Evolutionary conservation across 1,284 basidiomycete genomes (phyloP).

Genomic region (Sanguinoderma infundibulare): DNA sequence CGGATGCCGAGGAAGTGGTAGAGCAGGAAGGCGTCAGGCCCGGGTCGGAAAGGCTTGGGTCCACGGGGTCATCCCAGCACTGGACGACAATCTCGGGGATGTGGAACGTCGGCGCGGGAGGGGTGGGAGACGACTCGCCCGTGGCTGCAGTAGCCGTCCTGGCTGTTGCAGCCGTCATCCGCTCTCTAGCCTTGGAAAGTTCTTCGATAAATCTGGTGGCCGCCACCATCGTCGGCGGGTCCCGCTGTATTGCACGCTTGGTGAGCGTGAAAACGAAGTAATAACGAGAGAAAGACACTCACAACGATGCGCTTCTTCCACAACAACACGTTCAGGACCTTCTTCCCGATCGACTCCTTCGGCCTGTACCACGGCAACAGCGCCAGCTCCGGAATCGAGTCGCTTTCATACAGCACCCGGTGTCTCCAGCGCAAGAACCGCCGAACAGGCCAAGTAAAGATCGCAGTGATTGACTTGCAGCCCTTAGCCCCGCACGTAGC

Average conservation of each 20-base stretch:
- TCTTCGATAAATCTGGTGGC: not conserved
- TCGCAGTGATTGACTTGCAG: too few relatives aligned
- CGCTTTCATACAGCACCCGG: too few relatives aligned
- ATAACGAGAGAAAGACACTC: not conserved
- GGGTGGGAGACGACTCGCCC: too few relatives aligned
- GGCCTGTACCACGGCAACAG: too few relatives aligned
- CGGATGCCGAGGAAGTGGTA: not conserved
- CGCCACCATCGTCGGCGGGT: conserved; percentile 1
- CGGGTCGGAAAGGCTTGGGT: not conserved
- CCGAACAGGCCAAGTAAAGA: too few relatives aligned
- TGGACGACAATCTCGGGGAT: conserved; percentile 1
- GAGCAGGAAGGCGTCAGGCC: not conserved
- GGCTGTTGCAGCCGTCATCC: too few relatives aligned
- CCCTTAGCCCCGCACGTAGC: too few relatives aligned
- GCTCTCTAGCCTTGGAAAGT: not conserved
- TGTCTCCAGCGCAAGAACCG: too few relatives aligned
- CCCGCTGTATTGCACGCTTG: not conserved
- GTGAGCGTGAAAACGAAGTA: not conserved
- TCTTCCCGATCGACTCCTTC: too few relatives aligned
- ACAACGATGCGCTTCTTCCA: not conserved
- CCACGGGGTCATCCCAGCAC: not conserved
- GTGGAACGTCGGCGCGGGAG: not conserved
- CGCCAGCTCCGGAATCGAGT: too few relatives aligned
- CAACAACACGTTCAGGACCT: not conserved
- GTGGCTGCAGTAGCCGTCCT: too few relatives aligned